Evolutionary conservation across 2,329 filamentous ascomycete genomes (phyloP).

Genomic region (Hypomyces rosellus): DNA sequence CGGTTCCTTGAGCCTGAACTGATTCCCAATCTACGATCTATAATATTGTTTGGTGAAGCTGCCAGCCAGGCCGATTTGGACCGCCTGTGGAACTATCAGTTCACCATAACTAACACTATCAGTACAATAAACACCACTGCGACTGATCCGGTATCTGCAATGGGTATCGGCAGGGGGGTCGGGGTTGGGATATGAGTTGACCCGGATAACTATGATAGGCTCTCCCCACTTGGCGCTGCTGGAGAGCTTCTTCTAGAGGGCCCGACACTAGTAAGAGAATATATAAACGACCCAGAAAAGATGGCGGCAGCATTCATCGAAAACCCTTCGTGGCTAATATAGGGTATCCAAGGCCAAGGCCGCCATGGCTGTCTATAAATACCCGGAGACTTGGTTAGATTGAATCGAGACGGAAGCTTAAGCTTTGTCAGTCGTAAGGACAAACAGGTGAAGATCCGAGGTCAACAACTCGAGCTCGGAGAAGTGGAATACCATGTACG

Average conservation of each 20-base stretch:
- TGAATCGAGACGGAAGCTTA: slow-evolving; percentile 32
- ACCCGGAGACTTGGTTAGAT: slow-evolving; percentile 41
- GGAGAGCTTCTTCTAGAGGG: slow-evolving; percentile 42
- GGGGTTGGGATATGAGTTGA: too few relatives aligned
- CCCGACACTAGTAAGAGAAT: slow-evolving; percentile 48
- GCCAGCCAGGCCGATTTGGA: too few relatives aligned
- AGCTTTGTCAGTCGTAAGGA: slow-evolving; percentile 48
- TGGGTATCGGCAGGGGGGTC: too few relatives aligned
- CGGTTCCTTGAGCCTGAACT: too few relatives aligned
- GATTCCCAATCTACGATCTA: too few relatives aligned
- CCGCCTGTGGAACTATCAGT: too few relatives aligned
- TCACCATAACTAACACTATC: too few relatives aligned
- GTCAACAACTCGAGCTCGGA: slow-evolving; percentile 46
- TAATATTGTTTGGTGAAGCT: too few relatives aligned
- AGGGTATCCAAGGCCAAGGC: slow-evolving; percentile 22
- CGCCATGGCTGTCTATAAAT: slow-evolving; percentile 33
- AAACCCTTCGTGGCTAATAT: slow-evolving; percentile 39
- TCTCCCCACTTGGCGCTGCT: too few relatives aligned
- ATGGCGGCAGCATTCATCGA: slow-evolving; percentile 45
- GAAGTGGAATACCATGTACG: slow-evolving; percentile 15
- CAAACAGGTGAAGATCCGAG: slow-evolving; percentile 51
- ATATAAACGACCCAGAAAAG: slow-evolving; percentile 45
- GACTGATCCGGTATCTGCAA: too few relatives aligned
- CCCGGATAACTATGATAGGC: too few relatives aligned
- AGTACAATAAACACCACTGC: too few relatives aligned